Evolutionary conservation across 495 filamentous ascomycete genomes (phyloP).

Genomic region (Aspergillus bertholletiae): DNA sequence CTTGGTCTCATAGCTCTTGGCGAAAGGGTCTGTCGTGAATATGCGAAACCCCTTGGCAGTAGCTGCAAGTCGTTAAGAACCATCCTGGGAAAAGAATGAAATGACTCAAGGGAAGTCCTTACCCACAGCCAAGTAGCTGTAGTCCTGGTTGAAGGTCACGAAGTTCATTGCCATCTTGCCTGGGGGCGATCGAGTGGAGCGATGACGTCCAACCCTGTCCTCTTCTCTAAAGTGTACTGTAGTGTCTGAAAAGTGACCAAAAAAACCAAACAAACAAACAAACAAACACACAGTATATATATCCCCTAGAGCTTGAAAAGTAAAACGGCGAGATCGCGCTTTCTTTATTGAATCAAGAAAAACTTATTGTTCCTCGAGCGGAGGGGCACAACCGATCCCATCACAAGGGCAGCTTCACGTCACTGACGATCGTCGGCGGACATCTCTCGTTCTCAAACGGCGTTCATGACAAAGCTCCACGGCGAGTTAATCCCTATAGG

Average conservation of each 20-base stretch:
- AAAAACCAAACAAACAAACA: too few species aligned
- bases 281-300: conserved; percentile 1
- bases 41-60: conserved; percentile 91
- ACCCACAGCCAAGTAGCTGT: conserved; percentile 94
- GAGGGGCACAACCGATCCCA: conserved; percentile 23
- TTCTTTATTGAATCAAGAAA: neutral
- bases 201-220: conserved; percentile 1
- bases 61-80: conserved; percentile 47
- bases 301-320: neutral
- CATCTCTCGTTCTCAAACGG: conserved; percentile 8
- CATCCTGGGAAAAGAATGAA: neutral
- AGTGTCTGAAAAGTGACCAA: neutral
- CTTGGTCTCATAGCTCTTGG: conserved; percentile 86
- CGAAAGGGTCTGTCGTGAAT: conserved; percentile 93
- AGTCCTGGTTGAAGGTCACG: conserved; percentile 98
- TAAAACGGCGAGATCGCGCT: neutral
- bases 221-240: conserved; percentile 3
- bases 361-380: neutral
- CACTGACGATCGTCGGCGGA: conserved; percentile 15
- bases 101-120: conserved; percentile 22
- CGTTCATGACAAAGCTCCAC: neutral
- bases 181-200: conserved; percentile 8
- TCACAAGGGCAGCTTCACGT: conserved; percentile 14
- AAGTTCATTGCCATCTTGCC: conserved; percentile 79
- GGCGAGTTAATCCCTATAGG: neutral